Conservation (phyloP, 1,284 basidiomycete genomes). For the Volvariella surrecta region DNA sequence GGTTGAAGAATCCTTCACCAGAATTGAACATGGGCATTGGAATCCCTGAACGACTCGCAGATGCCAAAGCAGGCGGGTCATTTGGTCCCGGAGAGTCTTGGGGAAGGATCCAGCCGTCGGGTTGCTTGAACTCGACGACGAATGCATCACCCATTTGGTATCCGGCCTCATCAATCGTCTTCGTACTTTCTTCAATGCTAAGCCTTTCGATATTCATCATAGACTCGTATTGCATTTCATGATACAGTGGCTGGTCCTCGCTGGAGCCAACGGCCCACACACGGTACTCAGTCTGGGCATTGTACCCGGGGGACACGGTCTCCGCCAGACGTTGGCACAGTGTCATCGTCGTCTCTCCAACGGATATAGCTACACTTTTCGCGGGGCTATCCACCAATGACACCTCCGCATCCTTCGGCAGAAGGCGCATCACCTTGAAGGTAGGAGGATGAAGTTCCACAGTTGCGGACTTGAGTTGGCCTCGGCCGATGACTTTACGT, state of each 20-base stretch:
- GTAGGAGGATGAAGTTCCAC: conserved; percentile 77
- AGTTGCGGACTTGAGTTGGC: conserved; percentile 38
- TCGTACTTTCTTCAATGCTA: conserved; percentile 24
- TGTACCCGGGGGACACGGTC: conserved; percentile 19
- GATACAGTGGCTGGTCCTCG: conserved; percentile 11
- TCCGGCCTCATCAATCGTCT: conserved; percentile 49
- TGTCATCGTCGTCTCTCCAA: conserved; percentile 35
- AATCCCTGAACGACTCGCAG: conserved; percentile 8
- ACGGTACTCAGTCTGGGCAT: conserved; percentile 33
- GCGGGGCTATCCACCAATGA: conserved; percentile 16
- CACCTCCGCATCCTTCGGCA: conserved; percentile 17
- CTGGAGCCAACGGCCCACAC: conserved; percentile 33
- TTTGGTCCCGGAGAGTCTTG: too few species aligned
- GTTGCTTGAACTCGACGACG: conserved; percentile 52
- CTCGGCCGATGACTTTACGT: conserved; percentile 60
- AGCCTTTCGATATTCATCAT: conserved; percentile 28
- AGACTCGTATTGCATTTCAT: conserved; percentile 27
- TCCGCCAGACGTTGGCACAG: conserved; percentile 33
- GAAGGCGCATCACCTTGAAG: conserved; percentile 52
- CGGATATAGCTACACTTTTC: conserved; percentile 37
- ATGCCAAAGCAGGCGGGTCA: too few species aligned
- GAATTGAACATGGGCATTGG: conserved; percentile 47
- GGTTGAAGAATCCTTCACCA: conserved; percentile 50
- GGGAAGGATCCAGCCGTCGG: conserved; percentile 35
- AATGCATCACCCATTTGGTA: conserved; percentile 55